A percentile compares a stretch with the other conserved stretches of the same genome.
These are phyloP conservation scores for Trichoderma asperelloides DNA, from an alignment of 495 filamentous ascomycete genomes.

Conservation along the genomic window DNA sequence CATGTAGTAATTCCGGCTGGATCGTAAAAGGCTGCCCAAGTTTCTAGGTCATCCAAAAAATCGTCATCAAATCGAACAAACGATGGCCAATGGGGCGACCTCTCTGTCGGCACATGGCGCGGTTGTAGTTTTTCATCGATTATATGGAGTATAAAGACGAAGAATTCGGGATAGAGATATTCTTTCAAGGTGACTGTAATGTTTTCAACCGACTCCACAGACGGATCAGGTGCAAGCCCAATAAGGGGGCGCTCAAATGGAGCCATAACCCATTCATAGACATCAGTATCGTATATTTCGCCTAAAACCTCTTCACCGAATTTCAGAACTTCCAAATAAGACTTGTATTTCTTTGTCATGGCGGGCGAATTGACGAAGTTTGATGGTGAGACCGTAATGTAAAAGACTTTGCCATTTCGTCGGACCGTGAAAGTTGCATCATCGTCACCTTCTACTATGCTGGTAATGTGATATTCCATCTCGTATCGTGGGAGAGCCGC, in stretches of 20 bases:
- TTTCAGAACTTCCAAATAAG: not conserved
- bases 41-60: not conserved
- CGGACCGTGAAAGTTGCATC: not conserved
- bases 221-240: not conserved
- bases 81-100: not conserved
- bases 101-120: not conserved
- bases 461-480: not conserved
- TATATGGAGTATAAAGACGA: not conserved
- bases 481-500: not conserved
- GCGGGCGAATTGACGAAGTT: not conserved
- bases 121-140: not conserved
- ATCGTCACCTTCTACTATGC: not conserved
- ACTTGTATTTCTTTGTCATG: not conserved
- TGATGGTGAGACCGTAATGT: not conserved
- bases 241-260: not conserved
- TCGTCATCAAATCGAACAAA: not conserved
- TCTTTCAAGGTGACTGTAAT: not conserved
- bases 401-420: not conserved
- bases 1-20: not conserved
- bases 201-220: not conserved
- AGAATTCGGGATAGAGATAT: not conserved
- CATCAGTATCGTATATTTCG: conserved; percentile 11
- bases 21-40: not conserved
- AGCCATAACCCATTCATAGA: not conserved
- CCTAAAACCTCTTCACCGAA: conserved; percentile 1